Evolutionary conservation across 2,329 filamentous ascomycete species (phyloP).

Genomic region (Diaporthe sp.): DNA sequence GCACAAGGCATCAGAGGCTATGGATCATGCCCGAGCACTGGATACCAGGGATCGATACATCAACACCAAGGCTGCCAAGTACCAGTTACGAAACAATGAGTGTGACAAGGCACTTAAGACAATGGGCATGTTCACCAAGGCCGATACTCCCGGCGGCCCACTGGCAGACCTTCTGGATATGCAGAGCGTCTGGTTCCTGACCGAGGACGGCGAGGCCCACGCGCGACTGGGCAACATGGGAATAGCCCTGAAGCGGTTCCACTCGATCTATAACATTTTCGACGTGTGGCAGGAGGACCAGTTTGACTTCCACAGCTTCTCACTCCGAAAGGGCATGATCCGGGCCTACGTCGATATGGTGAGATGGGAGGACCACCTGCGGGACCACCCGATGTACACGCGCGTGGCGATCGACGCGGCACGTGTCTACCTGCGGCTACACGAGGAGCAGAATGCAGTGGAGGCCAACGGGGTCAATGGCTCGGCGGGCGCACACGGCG

Average conservation of each 20-base stretch:
- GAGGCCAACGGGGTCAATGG: slow-evolving; percentile 75
- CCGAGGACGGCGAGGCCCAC: slow-evolving; percentile 93
- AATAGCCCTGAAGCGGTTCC: slow-evolving; percentile 92
- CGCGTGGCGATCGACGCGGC: slow-evolving; percentile 86
- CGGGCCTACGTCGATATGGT: slow-evolving; percentile 97
- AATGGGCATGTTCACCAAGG: slow-evolving; percentile 93
- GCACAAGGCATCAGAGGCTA: slow-evolving; percentile 83
- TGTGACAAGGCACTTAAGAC: slow-evolving; percentile 88
- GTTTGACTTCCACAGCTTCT: slow-evolving; percentile 99
- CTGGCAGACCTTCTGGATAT: slow-evolving; percentile 94
- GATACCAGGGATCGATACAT: slow-evolving; percentile 96
- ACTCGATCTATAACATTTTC: slow-evolving; percentile 90
- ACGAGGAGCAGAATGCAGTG: slow-evolving; percentile 78
- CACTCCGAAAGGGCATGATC: slow-evolving; percentile 95
- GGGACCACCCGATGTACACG: slow-evolving; percentile 94
- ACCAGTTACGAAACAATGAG: slow-evolving; percentile 92
- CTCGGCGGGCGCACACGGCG: slow-evolving; percentile 56
- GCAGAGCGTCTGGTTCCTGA: slow-evolving; percentile 98
- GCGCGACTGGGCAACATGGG: slow-evolving; percentile 85
- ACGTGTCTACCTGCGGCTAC: slow-evolving; percentile 82
- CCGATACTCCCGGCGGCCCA: slow-evolving; percentile 89
- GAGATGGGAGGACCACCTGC: slow-evolving; percentile 91
- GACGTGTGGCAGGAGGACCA: slow-evolving; percentile 99
- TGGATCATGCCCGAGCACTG: slow-evolving; percentile 88
- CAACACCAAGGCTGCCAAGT: slow-evolving; percentile 98